Conservation (phyloP, 192 early-diverging fungal genomes). For the Coemansia asiatica region DNA sequence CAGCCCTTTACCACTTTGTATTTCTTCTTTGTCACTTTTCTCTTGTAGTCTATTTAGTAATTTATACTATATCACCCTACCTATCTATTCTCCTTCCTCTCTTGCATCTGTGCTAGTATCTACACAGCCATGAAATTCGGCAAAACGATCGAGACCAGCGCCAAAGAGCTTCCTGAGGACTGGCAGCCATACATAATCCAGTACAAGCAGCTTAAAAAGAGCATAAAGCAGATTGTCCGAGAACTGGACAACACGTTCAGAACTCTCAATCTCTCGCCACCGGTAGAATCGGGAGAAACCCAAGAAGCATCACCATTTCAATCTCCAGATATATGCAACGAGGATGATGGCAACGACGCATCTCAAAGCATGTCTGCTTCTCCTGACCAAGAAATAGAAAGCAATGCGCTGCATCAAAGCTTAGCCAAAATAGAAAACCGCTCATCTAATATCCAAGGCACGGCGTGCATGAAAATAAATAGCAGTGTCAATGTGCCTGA, state of each 20-base stretch:
- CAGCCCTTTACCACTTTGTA: background rate
- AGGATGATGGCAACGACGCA: background rate
- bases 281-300: conserved; percentile 8
- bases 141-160: conserved; percentile 65
- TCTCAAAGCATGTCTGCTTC: background rate
- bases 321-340: background rate
- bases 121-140: conserved; percentile 69
- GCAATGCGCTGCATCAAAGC: background rate
- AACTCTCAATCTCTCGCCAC: conserved; percentile 28
- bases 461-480: background rate
- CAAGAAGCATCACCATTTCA: background rate
- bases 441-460: background rate
- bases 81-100: background rate
- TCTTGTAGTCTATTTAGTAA: background rate
- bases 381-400: background rate
- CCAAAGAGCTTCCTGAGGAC: conserved; percentile 67
- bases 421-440: background rate
- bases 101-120: background rate
- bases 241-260: conserved; percentile 60
- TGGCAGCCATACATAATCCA: conserved; percentile 76
- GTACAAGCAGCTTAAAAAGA: conserved; percentile 74
- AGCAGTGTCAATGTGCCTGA: conserved; percentile 9
- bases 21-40: background rate
- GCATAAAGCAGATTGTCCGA: conserved; percentile 67
- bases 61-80: background rate